Evolutionary conservation across 1,284 basidiomycete genomes (phyloP), one percentile per base, ranked within the genome.

Genomic region (Fomitopsis pinicola): DNA sequence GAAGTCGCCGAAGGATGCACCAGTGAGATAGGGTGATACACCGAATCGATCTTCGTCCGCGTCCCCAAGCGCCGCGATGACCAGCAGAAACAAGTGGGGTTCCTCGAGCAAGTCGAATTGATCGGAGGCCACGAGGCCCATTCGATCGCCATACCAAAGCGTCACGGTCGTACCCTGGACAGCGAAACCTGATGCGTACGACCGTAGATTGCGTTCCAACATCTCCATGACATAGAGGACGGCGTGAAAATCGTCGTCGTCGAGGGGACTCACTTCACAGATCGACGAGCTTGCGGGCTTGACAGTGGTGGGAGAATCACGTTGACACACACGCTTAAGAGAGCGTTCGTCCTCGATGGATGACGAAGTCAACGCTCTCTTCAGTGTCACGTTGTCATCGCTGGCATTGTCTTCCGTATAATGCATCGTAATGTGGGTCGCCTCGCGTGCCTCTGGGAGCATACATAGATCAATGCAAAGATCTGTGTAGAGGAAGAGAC

Each of bases 101-200:
- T 65, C 52, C 22, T 63, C 22, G 5, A 62, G 30, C 30, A 71
- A 64, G 55, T 69, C 56, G 56, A 72, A 72, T 7, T 42, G 26
- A 1, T 35, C 53, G 6, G 64, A 61, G 9, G 59, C 61, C 36
- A 68, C 58, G 12, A 65, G 57, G 30, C 68, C 66, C 48, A 66
- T 59, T 5, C 67, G 63, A 57, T 72, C 69, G 45, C 60, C 68
- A 58, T 72, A 72, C 66, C 68, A 69, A 8, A 71, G 59, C 8
- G 61, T 64, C 5, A 71, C 57, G 2, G 10, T n/a, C 9, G 52
- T 59, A n/a, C 28, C 40, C 3, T 45, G 19, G 30, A 59, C 40
- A 15, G 33, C 19, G 33, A 59, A 54, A n/a, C 58, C 58, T 4
- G 58, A 45, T 12, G 52, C 58, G 42, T 28, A 59, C 14, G 58